These are phyloP conservation scores for Arctium minus DNA, from an alignment of 129 eudicot species.

Conservation along the genomic window DNA sequence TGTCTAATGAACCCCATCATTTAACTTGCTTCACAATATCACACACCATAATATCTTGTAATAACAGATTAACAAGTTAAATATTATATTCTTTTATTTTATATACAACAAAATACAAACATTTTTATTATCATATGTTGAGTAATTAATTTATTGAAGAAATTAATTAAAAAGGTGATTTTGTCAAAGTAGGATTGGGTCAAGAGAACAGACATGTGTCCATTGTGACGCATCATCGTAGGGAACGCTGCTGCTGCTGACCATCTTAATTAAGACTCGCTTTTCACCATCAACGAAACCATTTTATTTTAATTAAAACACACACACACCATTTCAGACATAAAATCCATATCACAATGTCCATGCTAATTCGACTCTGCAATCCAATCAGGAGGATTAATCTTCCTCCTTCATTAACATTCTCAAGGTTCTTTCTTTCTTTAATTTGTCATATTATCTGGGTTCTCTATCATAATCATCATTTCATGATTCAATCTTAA, in stretches of 20 bases:
- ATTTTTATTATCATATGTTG: no score
- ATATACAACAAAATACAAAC: no score
- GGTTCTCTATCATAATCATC: no score
- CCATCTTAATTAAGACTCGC: not conserved
- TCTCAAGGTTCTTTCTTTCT: not conserved
- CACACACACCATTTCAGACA: not conserved
- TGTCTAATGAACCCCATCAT: no score
- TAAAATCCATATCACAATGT: conserved; percentile 11
- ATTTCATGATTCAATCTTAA: not conserved
- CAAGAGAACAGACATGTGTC: conserved; percentile 24
- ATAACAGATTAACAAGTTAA: no score
- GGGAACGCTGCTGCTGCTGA: not conserved
- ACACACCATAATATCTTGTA: no score
- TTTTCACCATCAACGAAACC: not conserved
- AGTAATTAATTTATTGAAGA: no score
- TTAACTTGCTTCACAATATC: no score
- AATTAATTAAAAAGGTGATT: not conserved
- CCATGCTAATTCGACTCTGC: conserved; percentile 18
- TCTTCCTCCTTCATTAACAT: conserved; percentile 1
- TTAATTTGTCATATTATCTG: not conserved
- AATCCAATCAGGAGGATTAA: conserved; percentile 6
- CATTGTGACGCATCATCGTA: not conserved
- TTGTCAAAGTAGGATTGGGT: conserved; percentile 8
- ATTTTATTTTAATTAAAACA: not conserved
- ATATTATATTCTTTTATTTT: no score